Conservation (phyloP, 2,329 filamentous ascomycete species). For the Colletotrichum magnum region DNA sequence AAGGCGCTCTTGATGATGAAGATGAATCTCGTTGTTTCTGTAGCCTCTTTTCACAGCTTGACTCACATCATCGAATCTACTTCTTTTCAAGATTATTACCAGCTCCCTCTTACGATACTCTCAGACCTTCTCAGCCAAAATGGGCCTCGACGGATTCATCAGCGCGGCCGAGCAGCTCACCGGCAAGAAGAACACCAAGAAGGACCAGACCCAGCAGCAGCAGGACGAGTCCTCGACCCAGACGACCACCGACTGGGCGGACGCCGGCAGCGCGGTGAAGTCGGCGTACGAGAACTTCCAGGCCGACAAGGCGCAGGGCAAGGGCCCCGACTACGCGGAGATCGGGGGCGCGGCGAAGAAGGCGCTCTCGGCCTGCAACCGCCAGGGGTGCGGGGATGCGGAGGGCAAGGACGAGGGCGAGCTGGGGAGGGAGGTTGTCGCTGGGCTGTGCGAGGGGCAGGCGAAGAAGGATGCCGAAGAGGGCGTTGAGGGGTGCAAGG, state of each 20-base stretch:
- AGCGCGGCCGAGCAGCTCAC: slow-evolving; percentile 43
- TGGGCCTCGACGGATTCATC: slow-evolving; percentile 46
- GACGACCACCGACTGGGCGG: slow-evolving; percentile 25
- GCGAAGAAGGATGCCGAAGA: not conserved
- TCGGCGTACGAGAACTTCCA: slow-evolving; percentile 38
- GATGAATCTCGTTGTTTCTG: too few relatives aligned
- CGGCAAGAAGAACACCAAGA: slow-evolving; percentile 35
- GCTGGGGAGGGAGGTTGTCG: slow-evolving; percentile 31
- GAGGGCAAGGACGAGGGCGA: slow-evolving; percentile 40
- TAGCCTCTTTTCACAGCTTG: too few relatives aligned
- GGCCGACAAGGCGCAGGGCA: slow-evolving; percentile 31
- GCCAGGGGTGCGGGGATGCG: not conserved
- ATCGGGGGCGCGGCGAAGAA: slow-evolving; percentile 42
- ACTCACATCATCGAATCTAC: too few relatives aligned
- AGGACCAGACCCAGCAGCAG: slow-evolving; percentile 15
- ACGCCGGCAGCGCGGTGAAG: slow-evolving; percentile 36
- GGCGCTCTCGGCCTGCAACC: slow-evolving; percentile 48
- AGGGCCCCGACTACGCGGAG: slow-evolving; percentile 36
- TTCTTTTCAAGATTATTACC: too few relatives aligned
- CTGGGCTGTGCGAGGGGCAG: not conserved
- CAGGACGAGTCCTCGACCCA: not conserved
- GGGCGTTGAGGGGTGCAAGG: not conserved
- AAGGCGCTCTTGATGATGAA: not conserved
- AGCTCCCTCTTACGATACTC: too few relatives aligned
- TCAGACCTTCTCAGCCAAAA: slow-evolving; percentile 14